Evolutionary conservation across 306 rosid genomes (phyloP).

Genomic region (Cicer chorassanicum): DNA sequence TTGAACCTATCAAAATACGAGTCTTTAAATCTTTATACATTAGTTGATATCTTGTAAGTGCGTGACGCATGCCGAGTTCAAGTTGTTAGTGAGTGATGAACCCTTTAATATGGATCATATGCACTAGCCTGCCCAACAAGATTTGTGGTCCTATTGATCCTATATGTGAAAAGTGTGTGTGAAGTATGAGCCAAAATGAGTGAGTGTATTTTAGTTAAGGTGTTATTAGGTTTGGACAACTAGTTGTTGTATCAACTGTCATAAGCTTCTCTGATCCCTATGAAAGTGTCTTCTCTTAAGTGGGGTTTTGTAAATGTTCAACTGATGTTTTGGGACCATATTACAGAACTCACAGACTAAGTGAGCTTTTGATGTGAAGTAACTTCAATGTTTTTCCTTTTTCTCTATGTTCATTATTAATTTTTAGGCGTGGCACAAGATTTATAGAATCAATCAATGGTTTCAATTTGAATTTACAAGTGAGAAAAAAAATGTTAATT

Average conservation of each 20-base stretch:
- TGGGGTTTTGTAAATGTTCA: not conserved
- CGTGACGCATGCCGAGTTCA: not conserved
- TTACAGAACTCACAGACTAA: constrained; percentile 24
- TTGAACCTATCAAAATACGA: not conserved
- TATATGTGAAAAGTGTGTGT: not conserved
- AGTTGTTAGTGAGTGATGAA: not conserved
- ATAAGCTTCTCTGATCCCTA: constrained; percentile 39
- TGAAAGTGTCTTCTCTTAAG: constrained; percentile 18
- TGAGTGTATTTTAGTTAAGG: constrained; percentile 46
- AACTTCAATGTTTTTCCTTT: not conserved
- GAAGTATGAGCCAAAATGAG: not conserved
- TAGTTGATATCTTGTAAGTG: not conserved
- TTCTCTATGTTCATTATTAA: not conserved
- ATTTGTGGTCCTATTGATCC: constrained; percentile 48
- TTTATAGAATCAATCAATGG: constrained; percentile 1
- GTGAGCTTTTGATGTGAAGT: constrained; percentile 29
- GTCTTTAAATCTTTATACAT: no score
- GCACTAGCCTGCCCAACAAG: not conserved
- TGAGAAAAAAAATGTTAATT: not conserved
- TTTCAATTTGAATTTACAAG: constrained; percentile 1
- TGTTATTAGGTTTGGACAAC: constrained; percentile 38
- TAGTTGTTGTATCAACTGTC: constrained; percentile 18
- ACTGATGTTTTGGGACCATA: constrained; percentile 39
- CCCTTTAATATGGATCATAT: not conserved
- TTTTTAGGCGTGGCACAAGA: not conserved